A percentile compares a stretch with the other conserved stretches of the same genome.
Conservation (phyloP, 257 asterid genomes). For the Solanum arcanum region DNA sequence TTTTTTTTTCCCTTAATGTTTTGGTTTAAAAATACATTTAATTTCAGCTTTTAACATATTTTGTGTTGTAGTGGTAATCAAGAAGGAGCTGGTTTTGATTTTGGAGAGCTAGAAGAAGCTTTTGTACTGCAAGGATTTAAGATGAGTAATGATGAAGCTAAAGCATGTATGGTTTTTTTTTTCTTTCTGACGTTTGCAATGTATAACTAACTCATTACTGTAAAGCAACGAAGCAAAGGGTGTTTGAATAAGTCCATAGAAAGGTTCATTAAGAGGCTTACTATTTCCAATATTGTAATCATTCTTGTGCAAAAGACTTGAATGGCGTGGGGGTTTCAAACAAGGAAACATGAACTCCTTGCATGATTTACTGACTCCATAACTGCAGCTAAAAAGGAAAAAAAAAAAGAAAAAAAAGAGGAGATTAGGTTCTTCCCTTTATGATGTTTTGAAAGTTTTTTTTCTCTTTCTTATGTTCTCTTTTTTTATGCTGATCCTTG, state of each 20-base stretch:
- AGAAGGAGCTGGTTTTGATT: slow-evolving; percentile 73
- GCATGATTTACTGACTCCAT: slow-evolving; percentile 73
- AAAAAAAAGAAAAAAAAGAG: background rate
- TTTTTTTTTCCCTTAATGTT: background rate
- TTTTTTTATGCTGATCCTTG: slow-evolving; percentile 20
- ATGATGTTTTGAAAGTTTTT: background rate
- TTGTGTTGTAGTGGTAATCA: slow-evolving; percentile 15
- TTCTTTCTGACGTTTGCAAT: slow-evolving; percentile 44
- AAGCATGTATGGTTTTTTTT: slow-evolving; percentile 45
- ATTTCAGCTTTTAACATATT: slow-evolving; percentile 3
- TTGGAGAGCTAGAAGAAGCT: slow-evolving; percentile 92
- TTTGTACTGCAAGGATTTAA: slow-evolving; percentile 64
- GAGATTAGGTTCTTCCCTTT: slow-evolving; percentile 21
- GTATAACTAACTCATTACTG: slow-evolving; percentile 7
- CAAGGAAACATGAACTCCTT: slow-evolving; percentile 50
- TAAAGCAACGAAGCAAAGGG: background rate
- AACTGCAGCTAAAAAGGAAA: slow-evolving; percentile 28
- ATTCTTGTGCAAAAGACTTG: slow-evolving; percentile 44
- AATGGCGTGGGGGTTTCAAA: slow-evolving; percentile 72
- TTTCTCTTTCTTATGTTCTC: background rate
- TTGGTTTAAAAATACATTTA: background rate
- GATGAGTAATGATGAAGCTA: slow-evolving; percentile 49
- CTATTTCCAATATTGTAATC: slow-evolving; percentile 53
- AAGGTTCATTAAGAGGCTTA: slow-evolving; percentile 1
- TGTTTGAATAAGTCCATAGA: slow-evolving; percentile 35